Base-by-base conservation (phyloP, 257 asterid species). In the Coffea canephora region DNA sequence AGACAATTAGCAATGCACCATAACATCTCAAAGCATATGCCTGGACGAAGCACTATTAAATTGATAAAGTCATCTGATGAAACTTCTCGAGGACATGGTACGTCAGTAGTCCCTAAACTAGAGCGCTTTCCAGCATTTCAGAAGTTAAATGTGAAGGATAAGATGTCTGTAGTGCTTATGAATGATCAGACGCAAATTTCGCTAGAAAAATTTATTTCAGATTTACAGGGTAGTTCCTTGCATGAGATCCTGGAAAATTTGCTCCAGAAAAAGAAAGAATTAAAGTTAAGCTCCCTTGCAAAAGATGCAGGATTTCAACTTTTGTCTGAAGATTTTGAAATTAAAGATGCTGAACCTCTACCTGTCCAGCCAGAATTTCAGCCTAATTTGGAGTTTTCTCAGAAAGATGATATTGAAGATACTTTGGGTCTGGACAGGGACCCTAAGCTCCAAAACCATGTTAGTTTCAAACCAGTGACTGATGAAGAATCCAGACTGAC, bases 291-390 rank as follows among this genome's bases (percentile, higher is more conserved):
- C 87, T 86, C 96, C 67, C 80, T 95, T 57, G 99, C 93, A 23
- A 90, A 93, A 90, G 92, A 87, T 87, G 94, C 90, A 54, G 98
- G 99, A 83, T 95, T 95, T 85, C 95, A 95, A 87, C 98, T 93
- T 72, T 75, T 95, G 65, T 95, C 99, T 78, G 84, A 86, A 84
- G 98, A 95, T 86, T 79, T 92, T 79, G 87, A 90, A 78, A 83
- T 95, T 68, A 88, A 91, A 83, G 85, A 81, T 78, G 83, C 84
- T 55, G 93, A 88, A 79, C 81, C 89, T 85, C 71, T 52, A 76
- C 84, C 90, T 49, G 83, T 84, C 41, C 77, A 83, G 75, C 77
- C 86, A 73, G 91, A 84, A 77, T 86, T 74, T 81, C 89, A 82
- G 73, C 76, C 92, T 79, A 71, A 83, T 84, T 74, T 67, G 14